Evolutionary conservation across 108 stramenopile genomes (phyloP), one percentile per base, ranked within the genome.

Genomic region (Pseudonitzschia multistriata): DNA sequence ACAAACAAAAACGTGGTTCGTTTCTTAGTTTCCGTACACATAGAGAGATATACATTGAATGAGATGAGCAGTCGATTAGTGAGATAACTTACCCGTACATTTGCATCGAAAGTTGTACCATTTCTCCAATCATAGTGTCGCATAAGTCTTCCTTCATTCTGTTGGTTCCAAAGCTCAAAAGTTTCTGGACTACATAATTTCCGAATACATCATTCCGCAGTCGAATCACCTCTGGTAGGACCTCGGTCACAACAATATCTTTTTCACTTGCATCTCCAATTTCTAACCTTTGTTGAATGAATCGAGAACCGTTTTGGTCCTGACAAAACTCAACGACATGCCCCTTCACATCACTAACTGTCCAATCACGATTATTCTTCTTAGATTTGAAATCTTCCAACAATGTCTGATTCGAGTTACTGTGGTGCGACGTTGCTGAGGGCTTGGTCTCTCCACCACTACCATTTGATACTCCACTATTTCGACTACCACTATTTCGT

Each of bases 241-340:
- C 83, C 69, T 97, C 98, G 11, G 78, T 67, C 77, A 90, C 75
- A 17, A 93, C 88, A 57, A 96, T 85, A 56, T 95, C 71, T 65
- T 91, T 81, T 61, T 94, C 95, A 31, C 67, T 74, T 28, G 69
- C 86, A 55, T 88, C 92, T 13, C 88, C 91, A 35, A 94, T 81
- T 72, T 99, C 97, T 8, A 99, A 77, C 64, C 96, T 80, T 68
- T 95, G 95, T 62, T 99, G 98, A 69, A 99, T 91, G 72, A 97
- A 99, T 15, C 98, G 88, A 14, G 96, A 97, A 15, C 98, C 98
- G 78, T 99, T 97, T 74, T 99, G 98, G 78, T 99, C 98, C 27
- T 95, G 94, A 71, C 97, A 97, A 74, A 96, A 94, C 67, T 91
- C 91, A 22, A 93, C 85, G 13, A 97, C 83, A 64, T 91, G 88